phyloP scores from a whole-genome alignment of 2,329 filamentous ascomycete genomes.

The Exserohilum rostratum region DNA sequence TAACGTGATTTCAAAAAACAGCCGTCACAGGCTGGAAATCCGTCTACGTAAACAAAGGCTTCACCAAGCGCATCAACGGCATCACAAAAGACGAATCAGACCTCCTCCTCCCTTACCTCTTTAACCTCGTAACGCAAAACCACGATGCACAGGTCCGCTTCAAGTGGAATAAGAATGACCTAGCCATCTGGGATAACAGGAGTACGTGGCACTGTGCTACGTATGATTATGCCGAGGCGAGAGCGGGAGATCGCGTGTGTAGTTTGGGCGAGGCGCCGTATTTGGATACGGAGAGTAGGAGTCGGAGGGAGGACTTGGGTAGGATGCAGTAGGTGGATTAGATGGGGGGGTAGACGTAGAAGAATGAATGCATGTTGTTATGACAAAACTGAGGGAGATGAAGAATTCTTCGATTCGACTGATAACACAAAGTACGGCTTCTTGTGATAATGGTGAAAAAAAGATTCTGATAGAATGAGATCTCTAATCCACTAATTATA shows the following conservation, averaged over 20 bases:
- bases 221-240: slow-evolving; percentile 65
- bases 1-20: too few relatives aligned
- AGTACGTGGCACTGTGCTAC: slow-evolving; percentile 66
- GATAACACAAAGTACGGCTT: too few relatives aligned
- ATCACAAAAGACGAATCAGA: slow-evolving; percentile 54
- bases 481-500: too few relatives aligned
- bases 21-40: slow-evolving; percentile 67
- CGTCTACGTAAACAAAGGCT: slow-evolving; percentile 44
- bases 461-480: too few relatives aligned
- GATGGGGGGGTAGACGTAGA: too few relatives aligned
- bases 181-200: slow-evolving; percentile 71
- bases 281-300: slow-evolving; percentile 57
- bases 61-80: slow-evolving; percentile 53
- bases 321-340: too few relatives aligned
- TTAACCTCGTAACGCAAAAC: slow-evolving; percentile 55
- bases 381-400: too few relatives aligned
- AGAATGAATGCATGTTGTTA: too few relatives aligned
- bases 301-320: slow-evolving; percentile 5
- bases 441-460: too few relatives aligned
- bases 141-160: slow-evolving; percentile 61
- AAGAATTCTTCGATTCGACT: too few relatives aligned
- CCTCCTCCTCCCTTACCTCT: slow-evolving; percentile 50
- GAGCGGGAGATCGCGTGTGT: slow-evolving; percentile 58
- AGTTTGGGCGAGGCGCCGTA: slow-evolving; percentile 64
- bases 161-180: slow-evolving; percentile 49